A percentile compares a stretch with the other conserved stretches of the same genome.
phyloP scores from a whole-genome alignment of 2,329 filamentous ascomycete genomes.

The Claviceps sp. region DNA sequence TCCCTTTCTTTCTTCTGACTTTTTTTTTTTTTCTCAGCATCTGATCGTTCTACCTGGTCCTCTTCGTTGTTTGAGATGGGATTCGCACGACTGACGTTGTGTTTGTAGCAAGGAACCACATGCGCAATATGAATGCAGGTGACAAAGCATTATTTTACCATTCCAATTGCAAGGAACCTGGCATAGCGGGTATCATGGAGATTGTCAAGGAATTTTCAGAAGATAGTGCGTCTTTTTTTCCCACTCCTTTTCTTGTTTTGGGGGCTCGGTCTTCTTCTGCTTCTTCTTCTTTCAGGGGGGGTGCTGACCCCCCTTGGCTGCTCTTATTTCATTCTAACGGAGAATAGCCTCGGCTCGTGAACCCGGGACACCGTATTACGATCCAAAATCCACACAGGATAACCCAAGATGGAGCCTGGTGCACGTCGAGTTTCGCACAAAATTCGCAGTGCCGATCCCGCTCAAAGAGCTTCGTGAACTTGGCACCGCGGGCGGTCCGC shows the following conservation, averaged over 20 bases:
- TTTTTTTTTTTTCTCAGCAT: background rate
- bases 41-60: too few relatives aligned
- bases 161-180: constrained; percentile 81
- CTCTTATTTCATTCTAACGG: background rate
- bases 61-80: too few relatives aligned
- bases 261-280: background rate
- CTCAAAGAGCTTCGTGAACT: constrained; percentile 59
- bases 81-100: background rate
- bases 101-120: constrained; percentile 64
- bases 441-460: constrained; percentile 58
- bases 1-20: background rate
- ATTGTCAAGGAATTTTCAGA: constrained; percentile 73
- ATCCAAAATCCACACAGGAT: constrained; percentile 50
- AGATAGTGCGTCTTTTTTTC: constrained; percentile 43
- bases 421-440: constrained; percentile 74
- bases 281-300: background rate
- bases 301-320: background rate
- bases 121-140: constrained; percentile 80
- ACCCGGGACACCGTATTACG: constrained; percentile 57
- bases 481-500: constrained; percentile 37
- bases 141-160: constrained; percentile 97
- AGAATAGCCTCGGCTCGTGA: constrained; percentile 18
- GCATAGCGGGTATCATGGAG: constrained; percentile 78
- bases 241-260: background rate
- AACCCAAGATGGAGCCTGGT: constrained; percentile 67